Conservation (phyloP, 164 flowering plant genomes). For the Nymphaea colorata region DNA sequence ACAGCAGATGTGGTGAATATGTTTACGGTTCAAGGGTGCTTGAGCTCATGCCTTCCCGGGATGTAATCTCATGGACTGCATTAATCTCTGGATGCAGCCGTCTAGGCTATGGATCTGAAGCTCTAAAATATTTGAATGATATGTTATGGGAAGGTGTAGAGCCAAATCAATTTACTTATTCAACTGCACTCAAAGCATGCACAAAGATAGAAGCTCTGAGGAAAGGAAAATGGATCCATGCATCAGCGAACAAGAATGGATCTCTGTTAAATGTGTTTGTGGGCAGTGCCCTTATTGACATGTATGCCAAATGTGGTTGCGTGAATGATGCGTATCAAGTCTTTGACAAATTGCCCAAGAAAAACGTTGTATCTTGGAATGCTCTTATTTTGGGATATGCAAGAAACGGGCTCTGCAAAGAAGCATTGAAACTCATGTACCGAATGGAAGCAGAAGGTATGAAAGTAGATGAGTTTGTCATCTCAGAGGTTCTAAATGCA, state of each 20-base stretch:
- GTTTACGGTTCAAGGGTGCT: slow-evolving; percentile 40
- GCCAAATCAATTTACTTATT: slow-evolving; percentile 73
- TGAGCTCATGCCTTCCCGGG: slow-evolving; percentile 52
- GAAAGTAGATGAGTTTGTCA: slow-evolving; percentile 51
- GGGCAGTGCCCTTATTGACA: slow-evolving; percentile 62
- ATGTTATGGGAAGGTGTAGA: slow-evolving; percentile 75
- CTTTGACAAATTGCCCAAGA: slow-evolving; percentile 64
- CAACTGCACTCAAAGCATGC: slow-evolving; percentile 83
- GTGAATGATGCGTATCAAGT: slow-evolving; percentile 58
- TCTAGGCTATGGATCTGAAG: slow-evolving; percentile 56
- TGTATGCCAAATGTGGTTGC: slow-evolving; percentile 85
- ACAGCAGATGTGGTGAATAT: slow-evolving; percentile 53
- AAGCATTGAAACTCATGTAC: slow-evolving; percentile 75
- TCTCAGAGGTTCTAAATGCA: slow-evolving; percentile 44
- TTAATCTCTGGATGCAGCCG: slow-evolving; percentile 61
- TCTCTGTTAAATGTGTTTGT: slow-evolving; percentile 58
- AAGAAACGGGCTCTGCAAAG: slow-evolving; percentile 52
- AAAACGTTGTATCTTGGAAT: slow-evolving; percentile 67
- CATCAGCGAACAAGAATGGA: slow-evolving; percentile 44
- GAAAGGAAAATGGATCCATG: slow-evolving; percentile 63
- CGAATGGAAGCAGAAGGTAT: slow-evolving; percentile 71
- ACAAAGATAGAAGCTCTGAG: slow-evolving; percentile 39
- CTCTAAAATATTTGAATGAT: slow-evolving; percentile 46
- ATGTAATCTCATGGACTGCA: slow-evolving; percentile 85
- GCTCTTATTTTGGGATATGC: slow-evolving; percentile 79